Percentiles rank a stretch among this genome's conserved stretches.
Evolutionary conservation across 2,329 filamentous ascomycete species (phyloP).

Genomic region (Xylaria sp.): DNA sequence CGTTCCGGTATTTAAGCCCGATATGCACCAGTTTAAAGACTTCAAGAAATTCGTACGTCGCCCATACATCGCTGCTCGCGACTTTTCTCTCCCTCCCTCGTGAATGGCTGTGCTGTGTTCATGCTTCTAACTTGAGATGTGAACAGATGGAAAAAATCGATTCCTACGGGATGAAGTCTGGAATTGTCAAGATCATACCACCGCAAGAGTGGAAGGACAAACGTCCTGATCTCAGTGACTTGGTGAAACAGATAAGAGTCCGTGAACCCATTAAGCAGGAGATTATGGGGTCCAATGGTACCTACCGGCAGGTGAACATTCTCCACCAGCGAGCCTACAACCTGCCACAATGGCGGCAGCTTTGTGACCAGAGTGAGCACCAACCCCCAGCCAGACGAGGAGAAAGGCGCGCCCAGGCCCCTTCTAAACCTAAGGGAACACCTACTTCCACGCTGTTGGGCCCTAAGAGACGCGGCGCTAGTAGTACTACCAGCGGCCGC

Average conservation of each 20-base stretch:
- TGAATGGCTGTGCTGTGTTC: slow-evolving; percentile 30
- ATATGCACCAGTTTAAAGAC: slow-evolving; percentile 93
- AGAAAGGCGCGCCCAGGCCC: slow-evolving; percentile 74
- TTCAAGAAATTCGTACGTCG: slow-evolving; percentile 86
- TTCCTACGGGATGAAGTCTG: slow-evolving; percentile 95
- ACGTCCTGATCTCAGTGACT: slow-evolving; percentile 81
- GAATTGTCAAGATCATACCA: slow-evolving; percentile 95
- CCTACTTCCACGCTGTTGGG: slow-evolving; percentile 50
- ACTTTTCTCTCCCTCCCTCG: neutral
- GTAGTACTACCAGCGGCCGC: slow-evolving; percentile 46
- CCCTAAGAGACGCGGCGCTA: slow-evolving; percentile 57
- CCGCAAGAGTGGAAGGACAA: slow-evolving; percentile 91
- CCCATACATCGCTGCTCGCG: neutral
- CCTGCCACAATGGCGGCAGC: slow-evolving; percentile 91
- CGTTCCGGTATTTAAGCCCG: slow-evolving; percentile 94
- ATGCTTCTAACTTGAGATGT: slow-evolving; percentile 46
- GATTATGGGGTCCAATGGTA: slow-evolving; percentile 94
- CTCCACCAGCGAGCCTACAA: slow-evolving; percentile 97
- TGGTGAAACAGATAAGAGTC: slow-evolving; percentile 90
- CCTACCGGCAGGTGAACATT: slow-evolving; percentile 96
- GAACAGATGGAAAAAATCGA: slow-evolving; percentile 82
- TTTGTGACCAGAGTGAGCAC: slow-evolving; percentile 95
- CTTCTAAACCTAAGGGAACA: slow-evolving; percentile 60
- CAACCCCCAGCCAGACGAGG: slow-evolving; percentile 93
- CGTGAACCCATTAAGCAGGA: slow-evolving; percentile 98